Base-by-base conservation (phyloP, 164 flowering plant species). In the Dillenia suffruticosa region DNA sequence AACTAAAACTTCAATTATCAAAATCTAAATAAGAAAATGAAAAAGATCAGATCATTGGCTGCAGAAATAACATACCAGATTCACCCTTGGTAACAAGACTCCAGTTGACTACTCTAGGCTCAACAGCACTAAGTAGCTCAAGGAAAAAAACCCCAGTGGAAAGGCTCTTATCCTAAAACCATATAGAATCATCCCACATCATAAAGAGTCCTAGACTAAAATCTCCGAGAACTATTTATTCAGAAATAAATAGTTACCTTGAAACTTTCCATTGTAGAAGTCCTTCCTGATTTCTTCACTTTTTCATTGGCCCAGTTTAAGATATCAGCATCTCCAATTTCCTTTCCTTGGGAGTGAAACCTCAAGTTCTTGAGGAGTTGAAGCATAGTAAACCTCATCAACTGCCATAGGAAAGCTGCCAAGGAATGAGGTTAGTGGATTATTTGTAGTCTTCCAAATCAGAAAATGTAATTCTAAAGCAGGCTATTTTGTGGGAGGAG, bases 81-180 rank as follows among this genome's bases (percentile, higher is more conserved):
- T 84, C 89, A 10, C 98, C 97, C 70, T 81, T 83, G 54, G 92
- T 87, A 14, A 90, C 96, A 67, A 90, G 83, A 64, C 77, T 82
- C 97, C 97, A 93, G 61, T 93, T 88, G 53, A 93, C 97, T 49
- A 93, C 97, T 73, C 98, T 88, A 15, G 94, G 90, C 70, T 88
- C 90, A 53, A 87, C 96, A 7, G 89, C 81, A 75, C 87, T 85
- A 12, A 93, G 89, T 72, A 93, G 96, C 70, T 93, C 97, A 12
- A 93, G 92, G 79, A 93, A 90, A 75, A 93, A 93, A 12, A 79
- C 70, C 46, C 98, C 97, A 61, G 54, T 83, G 13, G 98, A 81
- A 12, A 93, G 74, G 53, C 70, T 82, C 77, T 83, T 93, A 74
- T 90, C 98, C 96, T 90, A 77, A 57, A 62, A 32, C 40, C 40